These are phyloP conservation scores for Mycena albidolilacea DNA, from an alignment of 768 basidiomycete species.

Conservation along the genomic window DNA sequence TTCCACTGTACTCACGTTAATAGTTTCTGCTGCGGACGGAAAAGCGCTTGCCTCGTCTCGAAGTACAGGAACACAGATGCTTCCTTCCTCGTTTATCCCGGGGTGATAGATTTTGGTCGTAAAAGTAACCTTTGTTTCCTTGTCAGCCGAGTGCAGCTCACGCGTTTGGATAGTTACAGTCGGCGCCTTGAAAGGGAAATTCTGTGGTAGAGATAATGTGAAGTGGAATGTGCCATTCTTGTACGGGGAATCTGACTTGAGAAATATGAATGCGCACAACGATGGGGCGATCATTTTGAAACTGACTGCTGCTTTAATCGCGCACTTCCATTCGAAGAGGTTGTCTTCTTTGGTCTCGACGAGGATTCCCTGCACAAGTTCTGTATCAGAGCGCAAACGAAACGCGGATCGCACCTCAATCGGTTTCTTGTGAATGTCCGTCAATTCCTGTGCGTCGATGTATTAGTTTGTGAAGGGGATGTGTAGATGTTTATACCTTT, in stretches of 20 bases:
- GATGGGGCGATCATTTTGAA: slow-evolving; percentile 19
- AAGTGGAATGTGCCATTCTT: slow-evolving; percentile 87
- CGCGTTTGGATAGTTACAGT: slow-evolving; percentile 59
- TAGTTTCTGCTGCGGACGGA: not conserved
- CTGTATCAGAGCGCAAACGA: slow-evolving; percentile 32
- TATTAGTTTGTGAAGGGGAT: slow-evolving; percentile 10
- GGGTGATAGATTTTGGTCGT: slow-evolving; percentile 92
- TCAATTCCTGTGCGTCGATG: slow-evolving; percentile 70
- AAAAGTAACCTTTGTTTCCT: slow-evolving; percentile 76
- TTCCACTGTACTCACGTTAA: slow-evolving; percentile 75
- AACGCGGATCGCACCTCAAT: slow-evolving; percentile 64
- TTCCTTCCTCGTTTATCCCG: slow-evolving; percentile 91
- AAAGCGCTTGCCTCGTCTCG: slow-evolving; percentile 79
- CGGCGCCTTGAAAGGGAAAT: slow-evolving; percentile 92
- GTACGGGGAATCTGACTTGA: slow-evolving; percentile 84
- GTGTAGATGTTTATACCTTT: slow-evolving; percentile 61
- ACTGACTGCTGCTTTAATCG: slow-evolving; percentile 81
- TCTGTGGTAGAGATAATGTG: slow-evolving; percentile 78
- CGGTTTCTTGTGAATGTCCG: slow-evolving; percentile 72
- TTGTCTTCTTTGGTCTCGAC: slow-evolving; percentile 80
- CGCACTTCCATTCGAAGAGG: slow-evolving; percentile 83
- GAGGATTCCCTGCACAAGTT: slow-evolving; percentile 65
- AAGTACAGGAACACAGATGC: slow-evolving; percentile 87
- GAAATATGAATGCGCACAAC: slow-evolving; percentile 30
- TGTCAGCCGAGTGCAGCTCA: slow-evolving; percentile 6